Conservation (phyloP, 257 asterid species). For the Solanum neorickii region DNA sequence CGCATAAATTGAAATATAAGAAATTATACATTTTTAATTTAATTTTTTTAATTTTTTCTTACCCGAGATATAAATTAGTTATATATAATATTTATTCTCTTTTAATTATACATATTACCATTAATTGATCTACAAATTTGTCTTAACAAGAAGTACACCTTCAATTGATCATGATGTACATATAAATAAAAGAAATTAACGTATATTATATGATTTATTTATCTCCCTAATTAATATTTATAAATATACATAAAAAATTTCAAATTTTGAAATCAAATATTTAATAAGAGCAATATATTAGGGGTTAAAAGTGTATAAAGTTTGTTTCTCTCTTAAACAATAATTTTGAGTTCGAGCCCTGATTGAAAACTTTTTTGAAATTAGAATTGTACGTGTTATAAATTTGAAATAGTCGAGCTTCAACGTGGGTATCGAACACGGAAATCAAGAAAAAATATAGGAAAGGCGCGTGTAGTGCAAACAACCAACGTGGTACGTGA, state of each 20-base stretch:
- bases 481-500: background rate
- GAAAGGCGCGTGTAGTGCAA: background rate
- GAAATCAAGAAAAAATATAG: background rate
- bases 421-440: rapidly evolving
- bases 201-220: too few species aligned
- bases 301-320: background rate
- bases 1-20: background rate
- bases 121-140: background rate
- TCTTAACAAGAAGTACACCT: background rate
- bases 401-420: background rate
- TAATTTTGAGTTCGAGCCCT: background rate
- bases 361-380: too few species aligned
- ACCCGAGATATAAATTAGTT: too few species aligned
- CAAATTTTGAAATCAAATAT: too few species aligned
- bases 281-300: background rate
- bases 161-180: background rate
- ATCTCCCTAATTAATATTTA: background rate
- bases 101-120: background rate
- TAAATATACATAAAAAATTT: too few species aligned
- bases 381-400: rapidly evolving
- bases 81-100: too few species aligned
- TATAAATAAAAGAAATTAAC: background rate
- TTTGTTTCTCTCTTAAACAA: background rate
- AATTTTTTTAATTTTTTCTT: too few species aligned
- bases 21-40: too few species aligned